Conservation (phyloP, 2,329 filamentous ascomycete genomes). For the Fusarium annulatum region DNA sequence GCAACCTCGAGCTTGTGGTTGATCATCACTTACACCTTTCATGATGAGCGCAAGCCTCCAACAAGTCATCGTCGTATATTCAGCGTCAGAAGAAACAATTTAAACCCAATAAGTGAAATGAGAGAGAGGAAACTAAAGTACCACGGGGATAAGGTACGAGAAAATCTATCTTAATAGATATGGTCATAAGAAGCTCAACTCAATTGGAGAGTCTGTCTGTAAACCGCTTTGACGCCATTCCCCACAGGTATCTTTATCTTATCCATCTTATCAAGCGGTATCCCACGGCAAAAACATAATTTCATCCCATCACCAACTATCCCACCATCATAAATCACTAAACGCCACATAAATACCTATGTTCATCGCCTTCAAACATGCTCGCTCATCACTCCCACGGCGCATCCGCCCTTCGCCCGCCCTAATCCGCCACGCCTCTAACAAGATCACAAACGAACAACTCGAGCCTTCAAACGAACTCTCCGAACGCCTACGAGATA, state of each 20-base stretch:
- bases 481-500: conserved; percentile 40
- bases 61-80: too few relatives aligned
- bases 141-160: accelerated
- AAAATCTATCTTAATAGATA: background rate
- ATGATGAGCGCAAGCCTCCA: background rate
- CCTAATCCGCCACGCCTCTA: conserved; percentile 4
- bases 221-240: background rate
- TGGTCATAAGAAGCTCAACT: background rate
- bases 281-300: conserved; percentile 35
- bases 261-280: conserved; percentile 38
- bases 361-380: conserved; percentile 34
- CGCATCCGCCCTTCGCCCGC: background rate
- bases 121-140: accelerated
- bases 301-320: conserved; percentile 11
- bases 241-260: conserved; percentile 13
- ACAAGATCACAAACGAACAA: background rate
- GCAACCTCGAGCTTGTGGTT: background rate
- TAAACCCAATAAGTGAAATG: accelerated
- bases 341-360: conserved; percentile 6
- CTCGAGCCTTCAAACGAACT: conserved; percentile 21
- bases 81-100: accelerated
- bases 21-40: background rate
- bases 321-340: background rate
- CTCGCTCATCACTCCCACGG: conserved; percentile 21
- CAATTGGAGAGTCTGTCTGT: background rate